Percentiles rank a stretch among this genome's conserved stretches.
Conservation (phyloP, 2,329 filamentous ascomycete species). For the Sordariomycetes sp. region DNA sequence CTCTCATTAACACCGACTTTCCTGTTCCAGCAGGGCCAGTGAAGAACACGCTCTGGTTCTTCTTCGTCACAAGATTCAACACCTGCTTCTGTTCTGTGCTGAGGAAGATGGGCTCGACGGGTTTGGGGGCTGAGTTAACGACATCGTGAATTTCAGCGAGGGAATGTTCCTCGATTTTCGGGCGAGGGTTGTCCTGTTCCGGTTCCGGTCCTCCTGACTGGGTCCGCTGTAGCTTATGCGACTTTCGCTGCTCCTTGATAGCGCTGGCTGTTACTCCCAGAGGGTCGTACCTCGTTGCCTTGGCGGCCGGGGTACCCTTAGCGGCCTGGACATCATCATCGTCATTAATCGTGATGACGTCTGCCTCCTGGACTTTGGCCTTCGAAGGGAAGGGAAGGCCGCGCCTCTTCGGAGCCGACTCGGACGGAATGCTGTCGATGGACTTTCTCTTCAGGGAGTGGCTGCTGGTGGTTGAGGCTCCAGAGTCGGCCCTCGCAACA, state of each 20-base stretch:
- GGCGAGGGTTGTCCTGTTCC: conserved; percentile 11
- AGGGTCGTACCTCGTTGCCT: conserved; percentile 23
- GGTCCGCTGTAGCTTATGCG: conserved; percentile 36
- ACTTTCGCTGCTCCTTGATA: conserved; percentile 68
- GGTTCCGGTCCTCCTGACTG: not conserved
- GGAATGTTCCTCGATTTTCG: conserved; percentile 18
- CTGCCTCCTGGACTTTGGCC: conserved; percentile 17
- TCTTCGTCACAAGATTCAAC: conserved; percentile 68
- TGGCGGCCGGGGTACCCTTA: conserved; percentile 20
- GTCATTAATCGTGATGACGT: conserved; percentile 20
- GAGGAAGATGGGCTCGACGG: conserved; percentile 52
- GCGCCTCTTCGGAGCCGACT: conserved; percentile 44
- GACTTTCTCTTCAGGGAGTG: conserved; percentile 31
- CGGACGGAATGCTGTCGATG: conserved; percentile 17
- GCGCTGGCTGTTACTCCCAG: conserved; percentile 70
- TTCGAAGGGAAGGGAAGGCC: conserved; percentile 37
- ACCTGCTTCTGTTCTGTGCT: conserved; percentile 83
- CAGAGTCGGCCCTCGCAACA: not conserved
- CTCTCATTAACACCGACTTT: conserved; percentile 89
- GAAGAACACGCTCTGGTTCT: conserved; percentile 88
- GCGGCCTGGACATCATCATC: conserved; percentile 16
- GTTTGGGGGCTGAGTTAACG: conserved; percentile 23
- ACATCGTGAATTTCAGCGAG: conserved; percentile 34
- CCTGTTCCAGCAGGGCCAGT: conserved; percentile 94
- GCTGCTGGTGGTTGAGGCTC: conserved; percentile 10